phyloP scores from a whole-genome alignment of 139 green algal species.

The Deuterostichococcus epilithicus region DNA sequence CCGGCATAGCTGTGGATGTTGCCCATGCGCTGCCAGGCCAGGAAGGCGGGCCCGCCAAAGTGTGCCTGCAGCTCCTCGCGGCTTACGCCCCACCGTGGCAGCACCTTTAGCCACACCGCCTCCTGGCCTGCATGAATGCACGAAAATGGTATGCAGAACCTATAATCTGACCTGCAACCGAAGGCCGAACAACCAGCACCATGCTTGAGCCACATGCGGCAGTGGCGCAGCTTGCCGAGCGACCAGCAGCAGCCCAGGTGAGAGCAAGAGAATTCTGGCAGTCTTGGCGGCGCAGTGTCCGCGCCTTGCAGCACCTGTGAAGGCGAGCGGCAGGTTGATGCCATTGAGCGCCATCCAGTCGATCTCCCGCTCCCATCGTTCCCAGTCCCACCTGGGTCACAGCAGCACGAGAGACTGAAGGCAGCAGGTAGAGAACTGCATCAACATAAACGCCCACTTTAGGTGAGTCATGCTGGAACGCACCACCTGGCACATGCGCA shows the following conservation, averaged over 20 bases:
- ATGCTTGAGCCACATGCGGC: too few species aligned
- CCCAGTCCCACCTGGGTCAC: slow-evolving; percentile 40
- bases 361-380: slow-evolving; percentile 42
- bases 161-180: too few species aligned
- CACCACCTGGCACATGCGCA: neutral
- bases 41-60: slow-evolving; percentile 43
- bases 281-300: too few species aligned
- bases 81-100: slow-evolving; percentile 12
- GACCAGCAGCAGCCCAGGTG: too few species aligned
- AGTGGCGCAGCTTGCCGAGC: too few species aligned
- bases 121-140: slow-evolving; percentile 33
- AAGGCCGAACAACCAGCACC: too few species aligned
- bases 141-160: too few species aligned
- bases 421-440: slow-evolving; percentile 36
- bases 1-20: slow-evolving; percentile 39
- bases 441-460: neutral
- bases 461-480: neutral
- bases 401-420: too few species aligned
- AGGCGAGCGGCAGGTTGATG: slow-evolving; percentile 42
- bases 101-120: slow-evolving; percentile 32
- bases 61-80: slow-evolving; percentile 24
- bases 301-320: slow-evolving; percentile 11
- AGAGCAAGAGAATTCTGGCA: too few species aligned
- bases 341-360: slow-evolving; percentile 54
- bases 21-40: slow-evolving; percentile 49